These are phyloP conservation scores for Gomphus sp. DNA, from an alignment of 1,284 basidiomycete species.

Conservation along the genomic window DNA sequence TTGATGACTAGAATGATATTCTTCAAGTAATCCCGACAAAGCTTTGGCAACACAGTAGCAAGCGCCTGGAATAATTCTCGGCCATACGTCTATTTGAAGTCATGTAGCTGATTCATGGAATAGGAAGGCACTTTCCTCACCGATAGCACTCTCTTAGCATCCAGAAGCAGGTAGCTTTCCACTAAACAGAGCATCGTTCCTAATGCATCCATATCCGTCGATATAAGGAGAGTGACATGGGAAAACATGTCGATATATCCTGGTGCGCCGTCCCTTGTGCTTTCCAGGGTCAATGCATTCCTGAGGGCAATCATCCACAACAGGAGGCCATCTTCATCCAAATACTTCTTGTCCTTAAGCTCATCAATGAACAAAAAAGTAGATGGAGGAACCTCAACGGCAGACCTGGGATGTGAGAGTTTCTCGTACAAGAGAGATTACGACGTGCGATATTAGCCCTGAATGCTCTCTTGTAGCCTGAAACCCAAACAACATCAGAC, in stretches of 20 bases:
- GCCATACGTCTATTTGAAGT: slow-evolving; percentile 34
- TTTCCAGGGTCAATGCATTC: slow-evolving; percentile 52
- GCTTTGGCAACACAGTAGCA: slow-evolving; percentile 37
- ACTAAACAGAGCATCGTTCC: slow-evolving; percentile 58
- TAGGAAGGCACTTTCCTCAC: slow-evolving; percentile 29
- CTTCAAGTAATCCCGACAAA: slow-evolving; percentile 44
- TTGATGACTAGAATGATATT: slow-evolving; percentile 46
- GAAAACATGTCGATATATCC: slow-evolving; percentile 66
- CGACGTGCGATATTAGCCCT: slow-evolving; percentile 42
- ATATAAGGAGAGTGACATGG: slow-evolving; percentile 48
- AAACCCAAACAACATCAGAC: neutral
- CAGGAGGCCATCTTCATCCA: slow-evolving; percentile 72
- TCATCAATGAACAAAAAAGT: neutral
- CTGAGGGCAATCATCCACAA: slow-evolving; percentile 72
- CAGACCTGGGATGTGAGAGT: slow-evolving; percentile 55
- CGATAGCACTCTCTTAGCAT: slow-evolving; percentile 57
- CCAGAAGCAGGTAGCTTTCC: slow-evolving; percentile 77
- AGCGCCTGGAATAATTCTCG: slow-evolving; percentile 48
- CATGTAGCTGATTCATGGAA: no score
- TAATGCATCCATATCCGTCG: slow-evolving; percentile 68
- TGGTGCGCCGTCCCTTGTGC: slow-evolving; percentile 32
- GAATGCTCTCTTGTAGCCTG: slow-evolving; percentile 60
- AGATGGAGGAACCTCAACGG: slow-evolving; percentile 13
- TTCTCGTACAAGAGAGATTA: slow-evolving; percentile 72
- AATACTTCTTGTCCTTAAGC: slow-evolving; percentile 47